Conservation (phyloP, 345 rosid genomes). For the Eucalyptus sp. region DNA sequence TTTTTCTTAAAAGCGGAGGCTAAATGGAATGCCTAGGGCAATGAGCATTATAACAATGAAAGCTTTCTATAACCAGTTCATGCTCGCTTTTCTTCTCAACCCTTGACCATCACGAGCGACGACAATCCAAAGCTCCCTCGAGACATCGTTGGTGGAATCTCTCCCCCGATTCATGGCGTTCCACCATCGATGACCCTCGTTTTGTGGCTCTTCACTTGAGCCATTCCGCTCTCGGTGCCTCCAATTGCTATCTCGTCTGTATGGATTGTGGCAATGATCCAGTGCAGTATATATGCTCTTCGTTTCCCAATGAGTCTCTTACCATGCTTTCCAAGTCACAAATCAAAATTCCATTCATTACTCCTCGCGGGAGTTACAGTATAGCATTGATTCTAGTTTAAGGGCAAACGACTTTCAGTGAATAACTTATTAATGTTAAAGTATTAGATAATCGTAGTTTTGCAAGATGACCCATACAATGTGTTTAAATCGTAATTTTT, state of each 20-base stretch:
- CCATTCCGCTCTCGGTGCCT: not conserved
- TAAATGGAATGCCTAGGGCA: no score
- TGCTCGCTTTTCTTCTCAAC: not conserved
- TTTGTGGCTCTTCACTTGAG: not conserved
- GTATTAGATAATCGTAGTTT: no score
- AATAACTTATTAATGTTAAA: no score
- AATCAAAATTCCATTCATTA: not conserved
- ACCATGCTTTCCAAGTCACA: not conserved
- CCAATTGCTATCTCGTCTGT: not conserved
- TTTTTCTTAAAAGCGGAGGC: accelerated
- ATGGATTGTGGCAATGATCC: not conserved
- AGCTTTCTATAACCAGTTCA: no score
- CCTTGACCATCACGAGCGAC: not conserved
- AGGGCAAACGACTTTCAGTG: not conserved
- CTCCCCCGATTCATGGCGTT: not conserved
- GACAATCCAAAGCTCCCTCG: not conserved
- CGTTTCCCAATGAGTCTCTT: not conserved
- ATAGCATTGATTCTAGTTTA: not conserved
- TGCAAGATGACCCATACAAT: no score
- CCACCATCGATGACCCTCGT: not conserved
- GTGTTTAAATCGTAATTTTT: no score
- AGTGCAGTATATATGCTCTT: not conserved
- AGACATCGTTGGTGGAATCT: not conserved
- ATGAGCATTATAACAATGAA: no score
- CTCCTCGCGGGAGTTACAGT: accelerated